Conservation (phyloP, 2,329 filamentous ascomycete species). For the Colletotrichum godetiae region DNA sequence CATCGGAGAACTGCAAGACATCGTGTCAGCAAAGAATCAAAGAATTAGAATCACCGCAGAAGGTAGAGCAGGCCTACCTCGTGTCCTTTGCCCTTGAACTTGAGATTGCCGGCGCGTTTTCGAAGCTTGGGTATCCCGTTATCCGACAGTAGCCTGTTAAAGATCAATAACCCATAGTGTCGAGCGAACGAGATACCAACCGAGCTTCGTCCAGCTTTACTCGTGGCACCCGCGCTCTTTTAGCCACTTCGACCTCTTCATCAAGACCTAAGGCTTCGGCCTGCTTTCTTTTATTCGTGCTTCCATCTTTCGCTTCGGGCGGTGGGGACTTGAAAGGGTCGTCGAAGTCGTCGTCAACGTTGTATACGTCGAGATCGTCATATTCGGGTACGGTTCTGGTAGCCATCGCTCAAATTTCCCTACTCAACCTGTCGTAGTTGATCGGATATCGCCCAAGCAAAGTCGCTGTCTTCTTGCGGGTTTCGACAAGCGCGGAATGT, state of each 20-base stretch:
- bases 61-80: conserved; percentile 66
- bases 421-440: background rate
- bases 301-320: conserved; percentile 48
- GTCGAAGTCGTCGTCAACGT: conserved; percentile 67
- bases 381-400: conserved; percentile 54
- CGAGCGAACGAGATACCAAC: conserved; percentile 51
- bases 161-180: conserved; percentile 19
- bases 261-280: conserved; percentile 79
- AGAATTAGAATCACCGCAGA: background rate
- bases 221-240: conserved; percentile 75
- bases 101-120: conserved; percentile 76
- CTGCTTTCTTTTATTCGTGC: conserved; percentile 58
- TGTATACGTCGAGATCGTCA: conserved; percentile 82
- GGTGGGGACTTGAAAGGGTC: conserved; percentile 61
- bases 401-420: background rate
- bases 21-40: background rate
- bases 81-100: conserved; percentile 92
- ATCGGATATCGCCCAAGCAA: background rate
- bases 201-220: conserved; percentile 89
- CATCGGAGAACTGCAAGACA: conserved; percentile 79
- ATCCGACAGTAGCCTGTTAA: conserved; percentile 79
- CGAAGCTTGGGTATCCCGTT: conserved; percentile 87
- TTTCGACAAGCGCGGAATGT: background rate
- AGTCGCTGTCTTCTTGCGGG: background rate
- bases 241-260: conserved; percentile 84